phyloP scores from a whole-genome alignment of 1,139 yeast genomes.

The Kurtzmaniella quercitrusa region DNA sequence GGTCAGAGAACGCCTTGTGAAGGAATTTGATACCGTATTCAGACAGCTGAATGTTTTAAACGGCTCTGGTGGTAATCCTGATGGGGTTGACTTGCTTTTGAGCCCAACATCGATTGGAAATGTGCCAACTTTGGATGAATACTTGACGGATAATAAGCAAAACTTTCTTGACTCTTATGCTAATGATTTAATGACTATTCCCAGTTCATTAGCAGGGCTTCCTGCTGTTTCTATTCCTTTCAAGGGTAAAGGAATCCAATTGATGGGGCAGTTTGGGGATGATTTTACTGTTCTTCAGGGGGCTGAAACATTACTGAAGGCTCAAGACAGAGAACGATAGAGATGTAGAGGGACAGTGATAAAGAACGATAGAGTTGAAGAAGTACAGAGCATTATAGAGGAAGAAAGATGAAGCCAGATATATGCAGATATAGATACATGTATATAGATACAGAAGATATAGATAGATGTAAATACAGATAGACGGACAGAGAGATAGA shows the following conservation, averaged over 20 bases:
- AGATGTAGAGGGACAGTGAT: neutral
- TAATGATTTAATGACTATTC: conserved; percentile 84
- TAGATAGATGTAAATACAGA: too few species aligned
- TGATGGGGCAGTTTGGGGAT: conserved; percentile 83
- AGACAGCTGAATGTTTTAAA: conserved; percentile 43
- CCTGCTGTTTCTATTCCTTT: conserved; percentile 81
- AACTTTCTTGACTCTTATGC: conserved; percentile 61
- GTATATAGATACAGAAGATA: too few species aligned
- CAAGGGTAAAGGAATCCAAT: conserved; percentile 56
- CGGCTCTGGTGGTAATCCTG: conserved; percentile 10
- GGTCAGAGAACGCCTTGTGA: conserved; percentile 54
- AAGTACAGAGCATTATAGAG: too few species aligned
- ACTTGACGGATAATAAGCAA: conserved; percentile 23
- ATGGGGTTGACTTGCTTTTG: conserved; percentile 65
- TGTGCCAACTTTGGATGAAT: conserved; percentile 52
- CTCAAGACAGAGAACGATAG: neutral
- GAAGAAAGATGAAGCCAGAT: too few species aligned
- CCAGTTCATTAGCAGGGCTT: conserved; percentile 86
- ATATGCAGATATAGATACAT: too few species aligned
- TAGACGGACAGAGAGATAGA: too few species aligned
- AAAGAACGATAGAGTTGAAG: conserved; percentile 1
- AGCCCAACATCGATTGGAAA: conserved; percentile 67
- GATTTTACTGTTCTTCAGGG: conserved; percentile 57
- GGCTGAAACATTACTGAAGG: conserved; percentile 12
- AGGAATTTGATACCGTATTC: conserved; percentile 67